Evolutionary conservation across 805 yeast genomes (phyloP), one percentile per base, ranked within the genome.

Genomic region (Torulaspora microellipsoides): DNA sequence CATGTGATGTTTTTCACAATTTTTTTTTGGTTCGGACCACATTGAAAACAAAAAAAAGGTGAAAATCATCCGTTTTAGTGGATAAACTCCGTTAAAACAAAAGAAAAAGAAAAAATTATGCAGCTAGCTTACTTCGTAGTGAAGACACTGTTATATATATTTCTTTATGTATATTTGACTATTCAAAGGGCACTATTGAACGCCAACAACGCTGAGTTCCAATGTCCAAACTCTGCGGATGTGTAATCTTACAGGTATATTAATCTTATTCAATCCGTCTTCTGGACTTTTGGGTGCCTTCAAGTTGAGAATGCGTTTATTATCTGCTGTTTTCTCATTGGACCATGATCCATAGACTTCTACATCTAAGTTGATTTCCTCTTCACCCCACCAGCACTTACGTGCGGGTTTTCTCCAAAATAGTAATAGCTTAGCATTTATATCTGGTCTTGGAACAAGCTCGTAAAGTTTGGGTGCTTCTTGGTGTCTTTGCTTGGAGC

Each of bases 321-420:
- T 14, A 10, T 23, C 33, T 3, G 13, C 9, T 20, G 42, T 38
- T 7, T 45, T 30, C 5, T 34, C 36, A 14, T 53, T 40, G 2
- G 46, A 45, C 52, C 55, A 55, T 30, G 56, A 42, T 25, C 66
- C 66, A 42, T 56, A 59, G 14, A 64, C 51, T 35, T 61, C 62
- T 13, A 70, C 62, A 15, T 58, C 66, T 45, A 67, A 67, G 35
- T 78, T 80, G 15, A 78, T 65, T 25, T 65, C 70, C 34, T 79
- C 77, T 60, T 80, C 78, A 6, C 86, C 75, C 99, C 99, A 93
- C 99, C 99, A 93, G 68, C 99, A 93, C 62, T 93, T 93, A 59
- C 98, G 77, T 2, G 99, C 99, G 1, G 99, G 99, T 61, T 93
- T 93, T 50, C 95, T 77, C 98, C 99, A 93, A 60, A 93, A 93